phyloP scores from a whole-genome alignment of 768 basidiomycete species.

The Hygrocybe coccinea region DNA sequence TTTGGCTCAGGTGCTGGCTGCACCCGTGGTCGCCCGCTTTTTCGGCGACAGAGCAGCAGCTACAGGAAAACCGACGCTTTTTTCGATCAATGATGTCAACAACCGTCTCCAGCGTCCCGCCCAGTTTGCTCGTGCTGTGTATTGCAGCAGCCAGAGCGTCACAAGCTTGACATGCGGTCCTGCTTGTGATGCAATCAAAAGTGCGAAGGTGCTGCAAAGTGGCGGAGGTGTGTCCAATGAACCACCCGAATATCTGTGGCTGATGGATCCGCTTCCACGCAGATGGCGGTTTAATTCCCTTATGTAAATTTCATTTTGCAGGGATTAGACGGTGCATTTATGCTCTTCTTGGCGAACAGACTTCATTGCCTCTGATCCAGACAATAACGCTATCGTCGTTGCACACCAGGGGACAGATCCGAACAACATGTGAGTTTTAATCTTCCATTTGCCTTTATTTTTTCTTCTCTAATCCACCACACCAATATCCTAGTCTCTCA shows the following conservation, averaged over 20 bases:
- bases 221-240: constrained; percentile 31
- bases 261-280: no score
- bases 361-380: constrained; percentile 35
- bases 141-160: constrained; percentile 33
- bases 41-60: background rate
- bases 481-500: constrained; percentile 24
- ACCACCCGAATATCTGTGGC: no score
- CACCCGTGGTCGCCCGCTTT: background rate
- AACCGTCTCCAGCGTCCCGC: constrained; percentile 23
- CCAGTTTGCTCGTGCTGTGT: constrained; percentile 34
- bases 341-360: constrained; percentile 15
- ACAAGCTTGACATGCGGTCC: constrained; percentile 32
- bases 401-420: constrained; percentile 41
- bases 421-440: constrained; percentile 23
- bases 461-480: background rate
- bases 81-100: background rate
- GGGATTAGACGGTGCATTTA: background rate
- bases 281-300: constrained; percentile 28
- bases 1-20: background rate
- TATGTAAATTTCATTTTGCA: constrained; percentile 20
- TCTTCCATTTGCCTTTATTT: background rate
- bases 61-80: background rate
- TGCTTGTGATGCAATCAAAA: constrained; percentile 27
- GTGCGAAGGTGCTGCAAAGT: constrained; percentile 23
- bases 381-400: constrained; percentile 33